Evolutionary conservation across 306 rosid species (phyloP), one percentile per base, ranked within the genome.

Genomic region (Delonix regia): DNA sequence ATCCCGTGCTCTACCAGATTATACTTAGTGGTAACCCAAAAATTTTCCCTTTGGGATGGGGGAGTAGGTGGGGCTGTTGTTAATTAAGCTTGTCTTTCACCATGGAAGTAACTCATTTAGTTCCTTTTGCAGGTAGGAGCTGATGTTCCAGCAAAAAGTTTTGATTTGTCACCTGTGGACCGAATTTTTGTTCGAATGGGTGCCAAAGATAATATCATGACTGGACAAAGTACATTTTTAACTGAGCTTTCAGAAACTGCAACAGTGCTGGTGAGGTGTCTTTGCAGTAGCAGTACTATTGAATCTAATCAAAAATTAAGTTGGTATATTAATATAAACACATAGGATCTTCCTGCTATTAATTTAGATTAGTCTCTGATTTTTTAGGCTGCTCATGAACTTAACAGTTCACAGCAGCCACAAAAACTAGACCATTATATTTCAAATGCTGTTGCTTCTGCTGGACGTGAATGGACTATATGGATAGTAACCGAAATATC

Each of bases 171-270:
- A 76, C 91, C 92, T 9, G 94, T 91, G 59, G 99, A 95, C 84
- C 92, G 84, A 42, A 91, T 95, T 24, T 95, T 93, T 87, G 97
- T 95, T 63, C 91, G 96, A 65, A 95, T 95, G 99, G 98, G 99
- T 80, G 97, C 98, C 49, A 91, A 83, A 89, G 99, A 93, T 88
- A 92, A 93, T 83, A 95, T 95, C 48, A 93, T 95, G 93, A 93
- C 97, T 33, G 99, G 96, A 78, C 99, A 91, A 86, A 95, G 99
- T 90, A 95, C 99, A 55, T 95, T 93, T 81, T 82, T 95, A 79
- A 95, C 96, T 4, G 99, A 95, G 81, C 93, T 95, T 47, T 93
- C 98, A 67, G 98, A 95, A 86, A 95, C 99, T 52, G 94, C 99
- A 55, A 74, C 92, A 78, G 89, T 91, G 94, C 88, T 95, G 90